Base-by-base conservation (phyloP, 768 basidiomycete species). In the Cubamyces sp. region DNA sequence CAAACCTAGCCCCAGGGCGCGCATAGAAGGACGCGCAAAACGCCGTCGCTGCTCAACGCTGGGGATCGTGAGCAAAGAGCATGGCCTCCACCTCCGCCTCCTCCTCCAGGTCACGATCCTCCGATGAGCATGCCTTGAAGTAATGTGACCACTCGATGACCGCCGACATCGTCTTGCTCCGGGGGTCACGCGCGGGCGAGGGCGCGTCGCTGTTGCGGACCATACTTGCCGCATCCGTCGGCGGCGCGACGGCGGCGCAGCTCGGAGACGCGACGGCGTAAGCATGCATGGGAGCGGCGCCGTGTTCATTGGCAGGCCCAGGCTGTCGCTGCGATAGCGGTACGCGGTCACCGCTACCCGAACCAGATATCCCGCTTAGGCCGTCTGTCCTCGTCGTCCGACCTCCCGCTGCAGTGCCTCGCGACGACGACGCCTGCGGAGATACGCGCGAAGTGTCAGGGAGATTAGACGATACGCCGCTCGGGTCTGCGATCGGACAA, bases 1-100 rank as follows among this genome's bases (percentile, higher is more conserved):
- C 18, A 41, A 37, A 40, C 40, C n/a, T 19, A 21, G n/a, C n/a
- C 34, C 41, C 41, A 42, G 57, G 37, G 25, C 15, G 23, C 6
- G 19, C n/a, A n/a, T n/a, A n/a, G 19, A 9, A 39, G 8, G 18
- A 56, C 23, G 40, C 57, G 28, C 23, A 7, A 51, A 15, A 14
- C 11, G 30, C 39, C 47, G 48, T 7, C 34, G 40, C 25, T 41
- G 39, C 25, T n/a, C 39, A 18, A 42, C 28, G 6, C 34, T 5
- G 25, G 49, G 25, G 26, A 28, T 28, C 9, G 34, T 11, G 1
- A 34, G 34, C 5, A 23, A 37, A 37, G 28, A 59, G 41, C 39
- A 59, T 59, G 12, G 49, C 40, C 37, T 52, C 49, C 50, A 59
- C 57, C 41, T 59, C 57, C 57, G 52, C 43, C 41, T 59, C 49